These are phyloP conservation scores for Monilinia fructigena DNA, from an alignment of 2,329 filamentous ascomycete species.

Conservation along the genomic window DNA sequence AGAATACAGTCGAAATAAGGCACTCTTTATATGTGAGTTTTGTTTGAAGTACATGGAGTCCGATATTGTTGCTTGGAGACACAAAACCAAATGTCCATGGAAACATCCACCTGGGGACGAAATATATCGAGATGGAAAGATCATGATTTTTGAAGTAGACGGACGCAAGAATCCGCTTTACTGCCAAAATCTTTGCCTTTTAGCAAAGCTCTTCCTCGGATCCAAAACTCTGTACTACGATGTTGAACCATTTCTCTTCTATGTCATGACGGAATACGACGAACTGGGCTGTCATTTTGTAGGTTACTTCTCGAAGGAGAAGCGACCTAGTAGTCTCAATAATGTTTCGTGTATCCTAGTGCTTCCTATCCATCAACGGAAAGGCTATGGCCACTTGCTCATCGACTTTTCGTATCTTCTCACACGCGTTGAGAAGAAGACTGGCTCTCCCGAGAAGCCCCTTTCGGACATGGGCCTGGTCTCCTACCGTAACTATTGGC, in stretches of 20 bases:
- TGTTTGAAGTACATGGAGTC: slow-evolving; percentile 99
- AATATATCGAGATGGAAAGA: slow-evolving; percentile 87
- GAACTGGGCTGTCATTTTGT: slow-evolving; percentile 93
- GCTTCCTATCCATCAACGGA: slow-evolving; percentile 91
- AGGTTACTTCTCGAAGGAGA: slow-evolving; percentile 99
- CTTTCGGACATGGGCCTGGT: slow-evolving; percentile 97
- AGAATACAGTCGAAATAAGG: slow-evolving; percentile 93
- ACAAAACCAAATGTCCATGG: slow-evolving; percentile 93
- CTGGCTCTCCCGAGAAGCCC: slow-evolving; percentile 94
- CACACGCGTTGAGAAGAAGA: slow-evolving; percentile 88
- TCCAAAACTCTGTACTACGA: slow-evolving; percentile 99
- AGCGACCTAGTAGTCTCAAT: slow-evolving; percentile 88
- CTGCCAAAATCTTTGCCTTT: slow-evolving; percentile 92
- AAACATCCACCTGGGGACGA: slow-evolving; percentile 98
- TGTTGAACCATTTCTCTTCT: slow-evolving; percentile 95
- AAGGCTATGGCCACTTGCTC: slow-evolving; percentile 92
- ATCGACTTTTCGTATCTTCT: slow-evolving; percentile 98
- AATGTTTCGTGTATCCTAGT: slow-evolving; percentile 98
- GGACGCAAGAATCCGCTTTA: slow-evolving; percentile 97
- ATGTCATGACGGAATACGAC: slow-evolving; percentile 93
- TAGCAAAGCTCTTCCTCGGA: slow-evolving; percentile 96
- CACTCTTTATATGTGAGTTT: slow-evolving; percentile 99
- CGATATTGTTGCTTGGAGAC: slow-evolving; percentile 95
- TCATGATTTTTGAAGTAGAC: slow-evolving; percentile 97
- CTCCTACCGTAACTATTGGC: slow-evolving; percentile 97